Base-by-base conservation (phyloP, 2,329 filamentous ascomycete species). In the Claviceps capensis region DNA sequence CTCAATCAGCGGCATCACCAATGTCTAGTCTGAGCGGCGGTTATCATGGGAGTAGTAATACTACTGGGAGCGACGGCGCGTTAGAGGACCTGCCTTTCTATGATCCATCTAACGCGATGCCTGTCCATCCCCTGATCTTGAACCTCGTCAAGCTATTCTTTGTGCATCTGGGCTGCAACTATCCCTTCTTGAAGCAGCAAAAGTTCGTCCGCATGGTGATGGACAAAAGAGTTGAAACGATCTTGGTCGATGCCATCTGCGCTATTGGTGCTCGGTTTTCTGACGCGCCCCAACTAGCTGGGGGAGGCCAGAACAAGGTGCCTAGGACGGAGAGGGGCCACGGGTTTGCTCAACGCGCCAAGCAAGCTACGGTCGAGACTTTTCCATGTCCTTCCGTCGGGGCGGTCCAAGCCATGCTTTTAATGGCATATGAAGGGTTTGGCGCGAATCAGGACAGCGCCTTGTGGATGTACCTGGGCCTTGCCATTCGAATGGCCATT, bases 391-490 rank as follows among this genome's bases (percentile, higher is more conserved):
- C 88, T 0, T 88, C 83, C 2, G 82, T 94, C 1, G 85, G 85
- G 23, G 88, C 87, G 9, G 86, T 93, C 0, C 89, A 95, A 60
- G 87, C 88, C 0, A 89, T 85, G 48, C 68, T 95, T 11, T 70
- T 95, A 30, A 79, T 95, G 68, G 88, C 88, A 0, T 95, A 95
- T 61, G 88, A 94, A 58, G 85, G 90, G 44, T 95, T 95, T 59
- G 89, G 88, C 1, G 86, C 86, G 11, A 87, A 88, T 57, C 86
- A 90, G 59, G 89, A 95, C 61, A 94, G 88, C 63, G 87, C 88
- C 0, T 67, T 95, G 6, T 95, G 89, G 88, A 94, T 95, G 88
- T 95, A 94, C 62, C 73, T 95, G 1, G 89, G 88, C 0, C 83
- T 91, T 49, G 84, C 88, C 0, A 95, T 95, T 54, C 82, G 88